Evolutionary conservation across 2,329 filamentous ascomycete genomes (phyloP).

Genomic region (Colletotrichum sp.): DNA sequence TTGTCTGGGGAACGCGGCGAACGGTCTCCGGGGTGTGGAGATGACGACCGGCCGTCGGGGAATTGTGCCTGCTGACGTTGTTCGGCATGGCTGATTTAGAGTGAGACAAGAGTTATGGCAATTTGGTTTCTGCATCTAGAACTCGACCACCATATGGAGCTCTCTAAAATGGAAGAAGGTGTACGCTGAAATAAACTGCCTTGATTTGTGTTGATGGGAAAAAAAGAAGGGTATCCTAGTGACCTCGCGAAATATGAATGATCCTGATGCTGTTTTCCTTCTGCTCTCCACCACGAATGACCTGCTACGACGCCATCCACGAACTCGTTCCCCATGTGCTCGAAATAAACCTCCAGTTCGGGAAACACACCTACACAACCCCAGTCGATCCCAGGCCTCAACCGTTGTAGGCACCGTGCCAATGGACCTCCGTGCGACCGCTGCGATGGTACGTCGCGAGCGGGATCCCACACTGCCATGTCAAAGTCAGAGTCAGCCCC

Average conservation of each 20-base stretch:
- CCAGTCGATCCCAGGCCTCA: background rate
- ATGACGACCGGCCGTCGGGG: background rate
- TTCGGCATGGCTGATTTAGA: background rate
- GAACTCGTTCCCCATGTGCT: background rate
- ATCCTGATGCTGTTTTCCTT: background rate
- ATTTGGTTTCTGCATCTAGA: background rate
- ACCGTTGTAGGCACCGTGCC: slow-evolving; percentile 7
- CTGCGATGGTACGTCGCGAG: slow-evolving; percentile 29
- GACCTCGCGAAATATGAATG: background rate
- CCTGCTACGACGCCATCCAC: background rate
- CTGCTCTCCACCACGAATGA: background rate
- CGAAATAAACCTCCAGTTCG: background rate
- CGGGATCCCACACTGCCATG: slow-evolving; percentile 24
- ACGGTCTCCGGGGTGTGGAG: background rate
- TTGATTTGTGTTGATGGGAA: no score
- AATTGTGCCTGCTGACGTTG: background rate
- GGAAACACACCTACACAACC: background rate
- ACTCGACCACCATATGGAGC: background rate
- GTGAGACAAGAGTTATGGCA: background rate
- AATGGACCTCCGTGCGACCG: slow-evolving; percentile 26
- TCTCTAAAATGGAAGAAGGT: background rate
- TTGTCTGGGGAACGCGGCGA: background rate
- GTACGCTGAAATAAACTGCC: background rate
- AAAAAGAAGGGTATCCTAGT: slow-evolving; percentile 5
- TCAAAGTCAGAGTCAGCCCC: background rate